A percentile compares a stretch with the other conserved stretches of the same genome.
These are phyloP conservation scores for Aspergillus wentii DNA, from an alignment of 495 filamentous ascomycete species.

Conservation along the genomic window DNA sequence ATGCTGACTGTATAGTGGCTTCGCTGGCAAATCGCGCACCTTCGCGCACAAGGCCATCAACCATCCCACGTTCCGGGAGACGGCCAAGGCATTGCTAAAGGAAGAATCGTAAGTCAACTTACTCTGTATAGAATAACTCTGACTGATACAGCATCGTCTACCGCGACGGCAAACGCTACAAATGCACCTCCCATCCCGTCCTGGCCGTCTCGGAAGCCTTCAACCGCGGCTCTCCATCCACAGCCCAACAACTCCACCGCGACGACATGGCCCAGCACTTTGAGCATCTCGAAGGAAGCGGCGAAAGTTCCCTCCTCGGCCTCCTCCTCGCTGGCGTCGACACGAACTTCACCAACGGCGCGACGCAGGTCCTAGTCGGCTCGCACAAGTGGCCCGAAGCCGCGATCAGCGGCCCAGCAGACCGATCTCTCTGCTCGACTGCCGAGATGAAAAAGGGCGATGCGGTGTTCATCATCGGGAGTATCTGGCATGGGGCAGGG, in stretches of 20 bases:
- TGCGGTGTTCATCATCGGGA: slow-evolving; percentile 20
- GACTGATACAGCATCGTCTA: too few relatives aligned
- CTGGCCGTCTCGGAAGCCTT: slow-evolving; percentile 20
- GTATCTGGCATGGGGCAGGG: slow-evolving; percentile 20
- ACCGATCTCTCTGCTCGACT: slow-evolving; percentile 8
- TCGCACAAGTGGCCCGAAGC: slow-evolving; percentile 24
- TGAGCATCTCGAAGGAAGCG: slow-evolving; percentile 12
- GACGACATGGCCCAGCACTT: slow-evolving; percentile 28
- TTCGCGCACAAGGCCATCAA: slow-evolving; percentile 11
- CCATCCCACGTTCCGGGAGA: slow-evolving; percentile 15
- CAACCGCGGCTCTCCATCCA: slow-evolving; percentile 13
- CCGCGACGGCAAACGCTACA: slow-evolving; percentile 12
- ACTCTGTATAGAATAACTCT: too few relatives aligned
- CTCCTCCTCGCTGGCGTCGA: slow-evolving; percentile 31
- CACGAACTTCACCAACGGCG: slow-evolving; percentile 26
- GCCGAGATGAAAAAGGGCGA: slow-evolving; percentile 19
- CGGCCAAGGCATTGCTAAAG: slow-evolving; percentile 13
- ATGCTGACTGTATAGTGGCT: slow-evolving; percentile 11
- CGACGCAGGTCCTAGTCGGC: slow-evolving; percentile 22
- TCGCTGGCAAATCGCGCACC: slow-evolving; percentile 10
- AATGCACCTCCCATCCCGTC: slow-evolving; percentile 16
- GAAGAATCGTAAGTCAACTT: slow-evolving; percentile 7
- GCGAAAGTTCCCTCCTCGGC: slow-evolving; percentile 17
- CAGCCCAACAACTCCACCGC: slow-evolving; percentile 21
- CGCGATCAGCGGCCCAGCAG: slow-evolving; percentile 9